Evolutionary conservation across 2,329 filamentous ascomycete species (phyloP), one percentile per base, ranked within the genome.

Genomic region (Penicillium sp.): DNA sequence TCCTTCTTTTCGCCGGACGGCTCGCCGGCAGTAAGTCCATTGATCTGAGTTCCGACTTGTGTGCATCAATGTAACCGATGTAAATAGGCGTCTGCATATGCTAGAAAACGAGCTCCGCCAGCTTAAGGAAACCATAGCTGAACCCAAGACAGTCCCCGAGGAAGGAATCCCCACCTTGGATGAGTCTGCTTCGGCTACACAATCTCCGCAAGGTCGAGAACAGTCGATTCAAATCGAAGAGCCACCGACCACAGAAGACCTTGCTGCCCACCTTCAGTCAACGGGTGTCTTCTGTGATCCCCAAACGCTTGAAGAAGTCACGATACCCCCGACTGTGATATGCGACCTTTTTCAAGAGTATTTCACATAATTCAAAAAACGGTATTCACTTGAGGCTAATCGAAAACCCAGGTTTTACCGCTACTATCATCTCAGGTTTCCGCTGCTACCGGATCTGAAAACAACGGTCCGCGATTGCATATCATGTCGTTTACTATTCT

Each of bases 81-180:
- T 20, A 35, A 49, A 49, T 18, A 49, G 47, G 5, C 47, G 47
- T 9, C 47, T 49, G 28, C 21, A 49, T 35, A 30, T 33, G 47
- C 47, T 49, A 11, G 47, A 49, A 49, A 49, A 49, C 14, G 47
- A 49, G 16, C 47, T 49, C 20, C 47, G 47, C 20, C 24, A 28
- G 20, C 28, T 49, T 5, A 26, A 20, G 28, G 47, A 26, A 21
- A 30, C 8, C 7, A 20, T 49, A 33, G 24, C 28, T 12, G 30
- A 49, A 2, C n/a, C 28, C n/a, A 16, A n/a, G 33, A 5, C 33
- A n/a, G 6, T 5, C 3, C 14, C 9, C 3, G 33, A n/a, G 2
- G 33, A 38, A 38, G 33, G 33, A 38, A 38, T 38, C 7, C n/a
- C 14, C 12, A 16, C 33, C 16, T 1, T 20, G n/a, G 30, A 49